Percentiles rank a stretch among this genome's conserved stretches.
Conservation (phyloP, 371 early-diverging fungal species). For the Dichotomocladium elegans region DNA sequence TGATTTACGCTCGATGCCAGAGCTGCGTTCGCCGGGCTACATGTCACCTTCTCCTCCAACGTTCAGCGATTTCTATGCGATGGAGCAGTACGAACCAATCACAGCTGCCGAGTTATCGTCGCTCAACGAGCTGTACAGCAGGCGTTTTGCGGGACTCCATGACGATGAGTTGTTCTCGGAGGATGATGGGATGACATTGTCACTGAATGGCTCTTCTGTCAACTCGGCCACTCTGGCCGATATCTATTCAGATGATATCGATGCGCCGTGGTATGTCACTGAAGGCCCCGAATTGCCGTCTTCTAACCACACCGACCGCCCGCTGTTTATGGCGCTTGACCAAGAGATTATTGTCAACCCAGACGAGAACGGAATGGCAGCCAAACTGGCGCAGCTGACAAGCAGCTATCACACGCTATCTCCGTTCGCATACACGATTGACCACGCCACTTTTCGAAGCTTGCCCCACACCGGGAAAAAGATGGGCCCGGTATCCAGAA, state of each 20-base stretch:
- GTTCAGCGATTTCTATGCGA: neutral
- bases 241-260: conserved; percentile 19
- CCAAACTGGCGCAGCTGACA: conserved; percentile 84
- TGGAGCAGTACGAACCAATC: conserved; percentile 6
- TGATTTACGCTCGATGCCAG: neutral
- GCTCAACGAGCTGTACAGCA: conserved; percentile 12
- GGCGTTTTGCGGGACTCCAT: conserved; percentile 11
- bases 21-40: neutral
- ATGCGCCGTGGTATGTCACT: conserved; percentile 24
- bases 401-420: conserved; percentile 83
- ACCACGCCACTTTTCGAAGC: conserved; percentile 80
- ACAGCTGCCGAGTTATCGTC: conserved; percentile 19
- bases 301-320: conserved; percentile 1
- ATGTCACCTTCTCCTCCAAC: neutral
- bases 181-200: conserved; percentile 7
- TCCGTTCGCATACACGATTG: conserved; percentile 76
- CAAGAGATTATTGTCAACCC: conserved; percentile 58
- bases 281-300: conserved; percentile 17
- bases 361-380: conserved; percentile 76
- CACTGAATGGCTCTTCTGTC: conserved; percentile 5
- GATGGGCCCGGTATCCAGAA: conserved; percentile 22
- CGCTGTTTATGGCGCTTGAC: conserved; percentile 25
- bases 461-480: conserved; percentile 49
- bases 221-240: conserved; percentile 7
- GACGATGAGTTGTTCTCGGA: conserved; percentile 2